Evolutionary conservation across 176 grass and related monocot species (phyloP), one percentile per base, ranked within the genome.

Genomic region (Avena atlantica): DNA sequence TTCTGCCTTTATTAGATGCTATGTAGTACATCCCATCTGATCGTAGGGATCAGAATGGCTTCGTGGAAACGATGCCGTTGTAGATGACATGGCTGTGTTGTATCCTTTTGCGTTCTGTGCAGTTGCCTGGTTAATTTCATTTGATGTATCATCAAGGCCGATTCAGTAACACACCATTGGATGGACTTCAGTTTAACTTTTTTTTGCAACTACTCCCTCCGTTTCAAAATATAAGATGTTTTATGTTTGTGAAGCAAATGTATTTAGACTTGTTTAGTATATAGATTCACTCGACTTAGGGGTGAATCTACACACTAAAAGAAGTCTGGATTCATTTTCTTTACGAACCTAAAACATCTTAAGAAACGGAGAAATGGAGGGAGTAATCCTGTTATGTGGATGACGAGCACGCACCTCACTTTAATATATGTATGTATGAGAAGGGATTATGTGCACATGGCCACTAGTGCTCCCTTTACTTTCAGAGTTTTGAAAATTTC

Each of bases 1-100:
- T 56, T 56, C 1, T 65, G 78, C 81, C 90, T 52, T 81, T 59
- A 37, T 69, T 82, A 85, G 86, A 84, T 61, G 83, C 24, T 78
- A 70, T 85, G 86, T 82, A 85, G 40, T 42, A 42, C 70, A 85
- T 81, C 34, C 69, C 15, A 34, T 34, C 63, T 56, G 47, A 74
- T 72, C 34, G 20, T 78, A 79, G 29, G 42, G 72, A 78, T 82
- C 45, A 45, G 65, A 34, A 60, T 72, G 44, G 50, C 44, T 86
- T 86, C 16, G 0, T 2, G 8, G 31, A 57, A 11, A 74, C 4
- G 45, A 47, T 44, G 60, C 29, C 27, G 3, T 27, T 67, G 65
- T 81, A 76, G 62, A 47, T 16, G 53, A 77, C 52, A 24, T 48
- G 20, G 52, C 7, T 67, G 57, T 78, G 49, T 63, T 24, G 29